These are phyloP conservation scores for Elsinoe arachidis DNA, from an alignment of 2,329 filamentous ascomycete species.

Conservation along the genomic window DNA sequence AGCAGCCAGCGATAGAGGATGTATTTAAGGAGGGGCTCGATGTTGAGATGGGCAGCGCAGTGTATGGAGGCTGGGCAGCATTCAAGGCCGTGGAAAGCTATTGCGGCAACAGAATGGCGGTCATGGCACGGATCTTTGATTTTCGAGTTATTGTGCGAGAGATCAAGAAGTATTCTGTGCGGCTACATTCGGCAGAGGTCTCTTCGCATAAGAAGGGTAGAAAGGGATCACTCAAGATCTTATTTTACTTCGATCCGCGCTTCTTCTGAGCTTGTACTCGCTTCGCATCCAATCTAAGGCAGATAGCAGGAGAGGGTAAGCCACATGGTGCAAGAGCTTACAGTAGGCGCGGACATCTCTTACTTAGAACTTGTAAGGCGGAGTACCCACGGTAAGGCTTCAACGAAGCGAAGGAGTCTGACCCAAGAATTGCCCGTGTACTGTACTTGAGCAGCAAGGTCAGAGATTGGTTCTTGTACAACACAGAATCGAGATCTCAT, in stretches of 20 bases:
- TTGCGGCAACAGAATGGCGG: background rate
- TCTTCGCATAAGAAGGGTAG: background rate
- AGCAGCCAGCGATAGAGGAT: background rate
- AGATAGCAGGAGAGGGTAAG: no score
- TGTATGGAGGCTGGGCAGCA: background rate
- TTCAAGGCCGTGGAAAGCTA: background rate
- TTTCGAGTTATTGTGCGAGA: background rate
- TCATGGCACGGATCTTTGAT: background rate
- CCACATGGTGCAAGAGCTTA: no score
- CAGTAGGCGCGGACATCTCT: no score
- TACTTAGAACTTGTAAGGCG: no score
- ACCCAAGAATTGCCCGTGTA: no score
- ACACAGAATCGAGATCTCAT: no score
- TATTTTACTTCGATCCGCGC: background rate
- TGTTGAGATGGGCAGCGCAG: background rate
- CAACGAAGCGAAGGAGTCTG: no score
- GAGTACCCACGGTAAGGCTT: no score
- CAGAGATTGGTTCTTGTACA: no score
- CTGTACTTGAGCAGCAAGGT: no score
- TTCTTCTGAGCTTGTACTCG: background rate
- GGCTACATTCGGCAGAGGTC: background rate
- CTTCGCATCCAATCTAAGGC: no score
- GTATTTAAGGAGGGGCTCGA: background rate
- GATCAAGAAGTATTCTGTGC: background rate
- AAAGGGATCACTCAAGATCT: background rate